Percentiles rank a stretch among this genome's conserved stretches.
Evolutionary conservation across 2,329 filamentous ascomycete genomes (phyloP).

Genomic region (Sclerotinia nivalis): DNA sequence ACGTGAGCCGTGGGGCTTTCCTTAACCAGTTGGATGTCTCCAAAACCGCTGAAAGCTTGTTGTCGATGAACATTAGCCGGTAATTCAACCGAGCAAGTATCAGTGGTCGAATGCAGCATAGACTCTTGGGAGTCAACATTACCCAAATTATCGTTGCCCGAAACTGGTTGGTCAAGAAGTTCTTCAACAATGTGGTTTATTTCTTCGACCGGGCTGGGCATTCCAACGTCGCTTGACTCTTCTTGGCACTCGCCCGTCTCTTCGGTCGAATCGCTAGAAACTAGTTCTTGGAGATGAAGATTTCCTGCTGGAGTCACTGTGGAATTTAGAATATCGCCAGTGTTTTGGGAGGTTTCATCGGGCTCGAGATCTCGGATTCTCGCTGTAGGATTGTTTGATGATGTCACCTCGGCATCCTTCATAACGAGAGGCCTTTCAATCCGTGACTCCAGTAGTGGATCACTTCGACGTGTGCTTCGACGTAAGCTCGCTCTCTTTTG

Average conservation of each 20-base stretch:
- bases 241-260: background rate
- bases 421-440: background rate
- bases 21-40: background rate
- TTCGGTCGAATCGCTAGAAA: background rate
- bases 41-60: background rate
- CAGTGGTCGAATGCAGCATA: background rate
- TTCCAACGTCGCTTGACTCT: background rate
- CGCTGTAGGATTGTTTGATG: background rate
- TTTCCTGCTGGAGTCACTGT: background rate
- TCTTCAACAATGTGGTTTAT: constrained; percentile 9
- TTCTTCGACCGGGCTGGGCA: background rate
- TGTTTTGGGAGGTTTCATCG: background rate
- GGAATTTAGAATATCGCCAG: background rate
- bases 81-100: background rate
- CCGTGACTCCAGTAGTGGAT: background rate
- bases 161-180: constrained; percentile 10
- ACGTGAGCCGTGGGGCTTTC: constrained; percentile 1
- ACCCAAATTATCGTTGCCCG: background rate
- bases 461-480: constrained; percentile 16
- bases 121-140: background rate
- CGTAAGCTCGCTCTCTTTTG: constrained; percentile 9
- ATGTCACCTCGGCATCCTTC: background rate
- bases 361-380: background rate
- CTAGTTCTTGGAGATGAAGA: background rate
- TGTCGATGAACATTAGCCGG: background rate